These are phyloP conservation scores for Calonectria pseudoturangicola DNA, from an alignment of 2,329 filamentous ascomycete genomes.

Conservation along the genomic window DNA sequence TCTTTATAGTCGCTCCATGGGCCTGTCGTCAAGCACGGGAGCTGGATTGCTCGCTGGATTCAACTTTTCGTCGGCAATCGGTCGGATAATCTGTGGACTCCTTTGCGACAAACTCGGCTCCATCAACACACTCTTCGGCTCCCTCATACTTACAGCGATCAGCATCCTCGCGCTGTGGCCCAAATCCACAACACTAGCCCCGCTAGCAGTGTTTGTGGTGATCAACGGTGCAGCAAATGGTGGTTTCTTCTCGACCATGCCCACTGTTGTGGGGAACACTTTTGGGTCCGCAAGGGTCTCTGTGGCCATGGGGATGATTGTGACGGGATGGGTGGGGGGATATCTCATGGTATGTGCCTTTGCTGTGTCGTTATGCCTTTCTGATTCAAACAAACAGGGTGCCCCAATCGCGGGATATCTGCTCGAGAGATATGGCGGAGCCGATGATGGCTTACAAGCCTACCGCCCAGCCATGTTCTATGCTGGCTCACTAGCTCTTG, in stretches of 20 bases:
- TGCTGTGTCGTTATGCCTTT: not conserved
- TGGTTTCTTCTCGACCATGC: slow-evolving; percentile 78
- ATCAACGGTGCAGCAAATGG: slow-evolving; percentile 77
- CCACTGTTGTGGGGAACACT: slow-evolving; percentile 76
- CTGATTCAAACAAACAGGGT: slow-evolving; percentile 60
- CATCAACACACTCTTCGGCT: slow-evolving; percentile 72
- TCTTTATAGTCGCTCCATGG: slow-evolving; percentile 73
- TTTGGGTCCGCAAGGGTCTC: slow-evolving; percentile 73
- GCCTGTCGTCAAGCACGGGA: slow-evolving; percentile 70
- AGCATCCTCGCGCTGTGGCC: slow-evolving; percentile 79
- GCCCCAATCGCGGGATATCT: slow-evolving; percentile 77
- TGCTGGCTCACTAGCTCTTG: slow-evolving; percentile 63
- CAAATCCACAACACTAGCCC: slow-evolving; percentile 71
- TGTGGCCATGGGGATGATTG: slow-evolving; percentile 77
- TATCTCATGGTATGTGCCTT: slow-evolving; percentile 72
- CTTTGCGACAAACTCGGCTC: slow-evolving; percentile 73
- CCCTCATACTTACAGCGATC: slow-evolving; percentile 70
- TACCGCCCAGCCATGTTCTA: slow-evolving; percentile 79
- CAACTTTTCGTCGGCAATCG: slow-evolving; percentile 76
- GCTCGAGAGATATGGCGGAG: slow-evolving; percentile 72
- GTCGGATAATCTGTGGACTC: slow-evolving; percentile 72
- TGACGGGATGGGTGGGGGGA: slow-evolving; percentile 76
- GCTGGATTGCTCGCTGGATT: slow-evolving; percentile 77
- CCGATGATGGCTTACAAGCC: slow-evolving; percentile 67
- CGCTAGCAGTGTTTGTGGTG: slow-evolving; percentile 73